These are phyloP conservation scores for Pseudopyrenochaeta lycopersici DNA, from an alignment of 2,329 filamentous ascomycete species.

Conservation along the genomic window DNA sequence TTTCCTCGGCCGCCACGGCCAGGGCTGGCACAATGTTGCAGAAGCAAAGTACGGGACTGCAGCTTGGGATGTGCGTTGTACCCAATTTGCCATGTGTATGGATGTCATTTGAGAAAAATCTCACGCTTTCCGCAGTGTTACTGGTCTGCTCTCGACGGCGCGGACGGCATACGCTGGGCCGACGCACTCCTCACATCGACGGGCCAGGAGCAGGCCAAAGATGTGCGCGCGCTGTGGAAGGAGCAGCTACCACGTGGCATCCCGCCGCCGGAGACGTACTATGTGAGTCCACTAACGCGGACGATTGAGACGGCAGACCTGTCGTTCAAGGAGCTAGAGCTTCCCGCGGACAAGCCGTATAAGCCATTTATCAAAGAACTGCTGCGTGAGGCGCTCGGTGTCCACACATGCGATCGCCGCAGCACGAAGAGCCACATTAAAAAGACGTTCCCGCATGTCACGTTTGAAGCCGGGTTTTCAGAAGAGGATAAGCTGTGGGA, in stretches of 20 bases:
- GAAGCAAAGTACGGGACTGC: constrained; percentile 73
- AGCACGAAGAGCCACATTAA: constrained; percentile 62
- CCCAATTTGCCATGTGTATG: not conserved
- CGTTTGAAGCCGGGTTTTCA: constrained; percentile 67
- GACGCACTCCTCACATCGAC: constrained; percentile 69
- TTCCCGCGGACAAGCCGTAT: constrained; percentile 63
- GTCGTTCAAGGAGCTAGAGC: constrained; percentile 64
- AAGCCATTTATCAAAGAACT: constrained; percentile 69
- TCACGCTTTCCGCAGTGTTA: constrained; percentile 58
- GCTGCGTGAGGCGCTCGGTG: constrained; percentile 71
- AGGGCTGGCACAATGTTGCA: constrained; percentile 72
- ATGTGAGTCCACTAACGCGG: constrained; percentile 70
- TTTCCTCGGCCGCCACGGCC: constrained; percentile 74
- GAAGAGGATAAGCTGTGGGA: constrained; percentile 66
- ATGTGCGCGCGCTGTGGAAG: constrained; percentile 67
- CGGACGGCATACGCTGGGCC: constrained; percentile 68
- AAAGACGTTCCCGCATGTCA: constrained; percentile 59
- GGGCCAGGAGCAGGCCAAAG: constrained; percentile 67
- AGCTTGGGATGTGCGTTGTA: constrained; percentile 69
- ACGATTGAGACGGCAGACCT: constrained; percentile 70
- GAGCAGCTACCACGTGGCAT: constrained; percentile 62
- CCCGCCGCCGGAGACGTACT: constrained; percentile 70
- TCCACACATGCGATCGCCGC: constrained; percentile 74
- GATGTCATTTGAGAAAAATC: not conserved
- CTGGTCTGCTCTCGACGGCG: constrained; percentile 70